Conservation (phyloP, 2,329 filamentous ascomycete species). For the Tolypocladium guangdongense region DNA sequence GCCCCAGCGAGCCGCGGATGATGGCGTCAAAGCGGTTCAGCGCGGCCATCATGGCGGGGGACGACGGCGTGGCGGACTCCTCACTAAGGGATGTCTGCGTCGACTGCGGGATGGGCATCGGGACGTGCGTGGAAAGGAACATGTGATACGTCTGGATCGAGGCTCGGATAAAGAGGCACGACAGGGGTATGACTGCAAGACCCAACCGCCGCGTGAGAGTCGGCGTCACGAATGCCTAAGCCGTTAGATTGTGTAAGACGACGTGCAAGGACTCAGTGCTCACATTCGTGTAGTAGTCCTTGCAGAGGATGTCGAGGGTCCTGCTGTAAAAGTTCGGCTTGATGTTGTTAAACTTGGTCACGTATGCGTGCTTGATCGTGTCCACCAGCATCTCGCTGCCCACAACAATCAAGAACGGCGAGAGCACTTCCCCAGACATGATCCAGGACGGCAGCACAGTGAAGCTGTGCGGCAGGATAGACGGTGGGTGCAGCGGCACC, state of each 20-base stretch:
- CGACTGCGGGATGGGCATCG: conserved; percentile 57
- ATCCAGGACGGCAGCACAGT: conserved; percentile 75
- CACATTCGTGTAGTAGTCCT: conserved; percentile 95
- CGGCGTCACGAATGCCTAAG: conserved; percentile 78
- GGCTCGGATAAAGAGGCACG: conserved; percentile 89
- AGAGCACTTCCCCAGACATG: conserved; percentile 72
- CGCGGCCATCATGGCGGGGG: conserved; percentile 65
- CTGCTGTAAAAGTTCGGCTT: conserved; percentile 81
- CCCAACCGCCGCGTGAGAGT: conserved; percentile 84
- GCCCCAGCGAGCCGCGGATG: conserved; percentile 63
- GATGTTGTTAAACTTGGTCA: conserved; percentile 97
- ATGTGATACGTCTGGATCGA: conserved; percentile 96
- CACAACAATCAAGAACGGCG: conserved; percentile 86
- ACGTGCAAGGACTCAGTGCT: conserved; percentile 16
- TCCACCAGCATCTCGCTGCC: conserved; percentile 96
- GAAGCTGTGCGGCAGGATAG: conserved; percentile 82
- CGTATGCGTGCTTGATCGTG: conserved; percentile 94
- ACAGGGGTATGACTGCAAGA: conserved; percentile 81
- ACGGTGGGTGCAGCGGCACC: conserved; percentile 53
- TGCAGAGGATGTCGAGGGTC: conserved; percentile 86
- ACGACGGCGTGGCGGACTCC: conserved; percentile 52
- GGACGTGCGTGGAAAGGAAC: conserved; percentile 83
- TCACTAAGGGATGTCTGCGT: conserved; percentile 54
- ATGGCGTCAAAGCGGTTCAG: conserved; percentile 69
- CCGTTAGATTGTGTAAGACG: not conserved